phyloP scores from a whole-genome alignment of 164 flowering plant species.

The Berberis thunbergii region DNA sequence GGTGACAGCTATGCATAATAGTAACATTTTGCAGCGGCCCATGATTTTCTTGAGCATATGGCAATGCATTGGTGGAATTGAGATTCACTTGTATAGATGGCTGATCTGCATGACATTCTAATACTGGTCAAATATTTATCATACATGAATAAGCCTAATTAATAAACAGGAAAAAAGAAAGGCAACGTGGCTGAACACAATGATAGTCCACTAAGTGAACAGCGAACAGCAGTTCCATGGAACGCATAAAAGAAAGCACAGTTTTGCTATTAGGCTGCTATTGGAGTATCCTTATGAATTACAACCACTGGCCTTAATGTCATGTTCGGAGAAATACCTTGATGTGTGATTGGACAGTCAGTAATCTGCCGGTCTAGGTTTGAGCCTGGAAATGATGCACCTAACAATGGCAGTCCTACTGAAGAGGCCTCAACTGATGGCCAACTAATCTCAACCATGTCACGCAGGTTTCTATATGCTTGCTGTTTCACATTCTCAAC shows the following conservation, averaged over 20 bases:
- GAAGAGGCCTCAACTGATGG: constrained; percentile 11
- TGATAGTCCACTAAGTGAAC: no score
- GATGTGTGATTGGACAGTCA: constrained; percentile 14
- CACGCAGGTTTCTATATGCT: constrained; percentile 34
- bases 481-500: constrained; percentile 39
- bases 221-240: neutral
- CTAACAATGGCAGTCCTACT: constrained; percentile 15
- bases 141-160: neutral
- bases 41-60: constrained; percentile 10
- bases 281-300: neutral
- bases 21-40: constrained; percentile 8
- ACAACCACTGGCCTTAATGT: neutral
- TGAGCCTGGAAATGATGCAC: constrained; percentile 13
- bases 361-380: constrained; percentile 10
- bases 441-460: constrained; percentile 18
- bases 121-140: neutral
- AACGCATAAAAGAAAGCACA: neutral
- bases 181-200: neutral
- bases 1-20: constrained; percentile 11
- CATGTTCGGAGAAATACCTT: constrained; percentile 21
- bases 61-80: constrained; percentile 9
- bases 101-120: constrained; percentile 22
- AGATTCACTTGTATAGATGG: constrained; percentile 9
- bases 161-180: neutral
- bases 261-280: neutral